These are phyloP conservation scores for Aspergillus sp. DNA, from an alignment of 2,329 filamentous ascomycete species.

Conservation along the genomic window DNA sequence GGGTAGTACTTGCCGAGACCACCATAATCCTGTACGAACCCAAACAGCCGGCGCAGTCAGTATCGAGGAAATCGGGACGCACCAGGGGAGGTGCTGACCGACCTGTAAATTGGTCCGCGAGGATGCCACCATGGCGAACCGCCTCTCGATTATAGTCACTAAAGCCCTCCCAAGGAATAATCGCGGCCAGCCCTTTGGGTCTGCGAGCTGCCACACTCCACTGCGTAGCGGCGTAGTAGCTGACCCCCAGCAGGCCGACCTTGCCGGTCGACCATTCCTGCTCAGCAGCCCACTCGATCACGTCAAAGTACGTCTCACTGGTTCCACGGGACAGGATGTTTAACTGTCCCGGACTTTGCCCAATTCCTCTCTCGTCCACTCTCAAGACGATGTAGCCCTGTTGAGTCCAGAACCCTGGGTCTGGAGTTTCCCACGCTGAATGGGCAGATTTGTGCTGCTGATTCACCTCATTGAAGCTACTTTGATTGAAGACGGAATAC, in stretches of 20 bases:
- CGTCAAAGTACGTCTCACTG: slow-evolving; percentile 50
- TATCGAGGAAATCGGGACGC: background rate
- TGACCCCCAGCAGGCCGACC: slow-evolving; percentile 52
- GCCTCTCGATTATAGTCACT: slow-evolving; percentile 56
- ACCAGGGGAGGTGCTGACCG: background rate
- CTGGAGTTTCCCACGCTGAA: slow-evolving; percentile 60
- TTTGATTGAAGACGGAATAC: background rate
- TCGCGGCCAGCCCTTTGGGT: slow-evolving; percentile 51
- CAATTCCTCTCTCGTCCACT: slow-evolving; percentile 52
- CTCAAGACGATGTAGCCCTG: slow-evolving; percentile 57
- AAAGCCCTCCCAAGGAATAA: slow-evolving; percentile 57
- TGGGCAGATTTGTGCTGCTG: slow-evolving; percentile 53
- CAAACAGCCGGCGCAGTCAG: background rate
- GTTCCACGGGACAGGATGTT: slow-evolving; percentile 53
- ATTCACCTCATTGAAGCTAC: slow-evolving; percentile 43
- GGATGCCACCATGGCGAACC: slow-evolving; percentile 61
- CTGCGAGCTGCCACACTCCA: slow-evolving; percentile 54
- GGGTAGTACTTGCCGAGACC: slow-evolving; percentile 59
- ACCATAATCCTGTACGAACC: slow-evolving; percentile 53
- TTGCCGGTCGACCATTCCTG: slow-evolving; percentile 53
- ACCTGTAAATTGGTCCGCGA: slow-evolving; percentile 57
- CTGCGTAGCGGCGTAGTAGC: slow-evolving; percentile 54
- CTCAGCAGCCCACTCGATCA: slow-evolving; percentile 52
- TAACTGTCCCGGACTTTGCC: slow-evolving; percentile 52
- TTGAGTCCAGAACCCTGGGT: slow-evolving; percentile 56